Conservation (phyloP, 192 early-diverging fungal species). For the Backusella tarrabulga region DNA sequence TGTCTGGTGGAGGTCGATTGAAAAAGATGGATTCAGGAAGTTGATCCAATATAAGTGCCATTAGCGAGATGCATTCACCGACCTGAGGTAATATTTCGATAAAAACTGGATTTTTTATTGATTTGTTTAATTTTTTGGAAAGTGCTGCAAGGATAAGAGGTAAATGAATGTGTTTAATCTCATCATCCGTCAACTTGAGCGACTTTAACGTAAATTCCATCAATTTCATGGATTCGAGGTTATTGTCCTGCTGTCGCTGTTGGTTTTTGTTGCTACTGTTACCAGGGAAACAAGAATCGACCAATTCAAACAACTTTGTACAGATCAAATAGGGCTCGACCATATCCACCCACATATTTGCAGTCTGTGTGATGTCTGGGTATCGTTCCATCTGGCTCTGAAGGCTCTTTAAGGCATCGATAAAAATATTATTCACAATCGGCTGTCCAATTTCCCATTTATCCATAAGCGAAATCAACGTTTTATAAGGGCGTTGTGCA, state of each 20-base stretch:
- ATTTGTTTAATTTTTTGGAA: slow-evolving; percentile 41
- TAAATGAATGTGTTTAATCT: slow-evolving; percentile 77
- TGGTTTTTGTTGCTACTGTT: background rate
- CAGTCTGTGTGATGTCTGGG: slow-evolving; percentile 69
- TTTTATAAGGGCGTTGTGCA: slow-evolving; percentile 68
- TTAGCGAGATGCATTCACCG: slow-evolving; percentile 27
- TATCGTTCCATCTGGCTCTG: slow-evolving; percentile 22
- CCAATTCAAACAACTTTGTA: slow-evolving; percentile 61
- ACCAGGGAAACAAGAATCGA: slow-evolving; percentile 45
- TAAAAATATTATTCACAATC: slow-evolving; percentile 67
- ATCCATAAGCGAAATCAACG: slow-evolving; percentile 85
- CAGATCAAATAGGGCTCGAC: slow-evolving; percentile 86
- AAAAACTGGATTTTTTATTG: slow-evolving; percentile 10
- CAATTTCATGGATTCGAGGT: slow-evolving; percentile 50
- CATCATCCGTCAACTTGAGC: slow-evolving; percentile 81
- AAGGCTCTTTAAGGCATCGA: slow-evolving; percentile 70
- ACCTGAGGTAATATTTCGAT: slow-evolving; percentile 32
- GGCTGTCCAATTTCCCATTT: slow-evolving; percentile 80
- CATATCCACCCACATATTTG: slow-evolving; percentile 89
- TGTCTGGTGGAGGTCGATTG: slow-evolving; percentile 10
- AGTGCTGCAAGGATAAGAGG: slow-evolving; percentile 70
- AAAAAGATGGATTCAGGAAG: slow-evolving; percentile 34
- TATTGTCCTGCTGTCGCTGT: background rate
- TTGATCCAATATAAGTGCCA: slow-evolving; percentile 31
- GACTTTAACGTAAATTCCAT: slow-evolving; percentile 71